Base-by-base conservation (phyloP, 169 alveolate genomes). In the Plasmodium yoelii region DNA sequence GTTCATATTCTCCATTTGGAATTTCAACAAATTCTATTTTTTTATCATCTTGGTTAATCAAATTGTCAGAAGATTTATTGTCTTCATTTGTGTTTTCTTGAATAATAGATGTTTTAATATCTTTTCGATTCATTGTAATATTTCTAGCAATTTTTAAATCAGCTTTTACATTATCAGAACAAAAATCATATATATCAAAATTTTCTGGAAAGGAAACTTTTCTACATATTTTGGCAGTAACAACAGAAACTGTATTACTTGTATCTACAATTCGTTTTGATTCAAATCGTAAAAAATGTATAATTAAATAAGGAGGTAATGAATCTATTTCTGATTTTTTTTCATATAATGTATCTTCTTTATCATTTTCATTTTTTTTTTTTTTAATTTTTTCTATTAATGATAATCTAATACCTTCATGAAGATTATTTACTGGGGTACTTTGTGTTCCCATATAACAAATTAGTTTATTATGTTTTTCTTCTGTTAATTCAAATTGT, bases 241-340 rank as follows among this genome's bases (percentile, higher is more conserved):
- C 97, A 1, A 99, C 99, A 53, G 96, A 96, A 0, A 99, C 96
- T 24, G 98, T 53, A 95, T 94, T 82, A 92, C 88, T 63, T 88
- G 94, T 51, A 93, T 93, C 68, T 93, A 60, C 67, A 13, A 80
- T 97, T 72, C 93, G 93, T 93, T 98, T 98, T 98, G 99, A 98
- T 93, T 95, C 99, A 90, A 98, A 98, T 63, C 99, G 97, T 92
- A 98, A 98, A 67, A 98, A 94, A 82, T 98, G 99, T 9, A 97
- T 98, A 13, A 94, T 92, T 42, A 97, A 93, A 92, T 97, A 98
- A 63, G 96, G 94, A 1, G 99, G 99, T 55, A 97, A 96, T 46
- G 97, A 92, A 63, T 90, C 94, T 22, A 98, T 91, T 51, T 92
- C 93, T 42, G 96, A 94, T 34, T 94, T 94, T 91, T 97, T 98